Percentiles rank a stretch among this genome's conserved stretches.
phyloP scores from a whole-genome alignment of 2,329 filamentous ascomycete species.

The Penicillium concentricum region DNA sequence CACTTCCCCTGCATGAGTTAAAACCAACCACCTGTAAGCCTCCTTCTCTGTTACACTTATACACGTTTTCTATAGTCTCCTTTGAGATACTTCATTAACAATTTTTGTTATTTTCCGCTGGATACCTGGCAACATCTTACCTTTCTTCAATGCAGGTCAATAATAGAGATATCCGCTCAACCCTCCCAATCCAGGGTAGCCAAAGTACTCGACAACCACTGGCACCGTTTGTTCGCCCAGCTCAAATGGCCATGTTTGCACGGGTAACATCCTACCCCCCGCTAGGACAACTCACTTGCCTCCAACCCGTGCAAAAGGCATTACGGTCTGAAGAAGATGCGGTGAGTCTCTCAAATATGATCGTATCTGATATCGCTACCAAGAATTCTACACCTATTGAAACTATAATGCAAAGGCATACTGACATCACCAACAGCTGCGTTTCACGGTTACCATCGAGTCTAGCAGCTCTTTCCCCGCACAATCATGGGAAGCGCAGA shows the following conservation, averaged over 20 bases:
- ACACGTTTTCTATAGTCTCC: neutral
- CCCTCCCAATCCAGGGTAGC: slow-evolving; percentile 20
- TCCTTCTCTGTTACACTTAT: neutral
- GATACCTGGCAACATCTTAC: neutral
- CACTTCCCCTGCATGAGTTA: slow-evolving; percentile 1
- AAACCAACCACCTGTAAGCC: slow-evolving; percentile 2
- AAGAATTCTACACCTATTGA: neutral
- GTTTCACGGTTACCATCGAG: slow-evolving; percentile 70
- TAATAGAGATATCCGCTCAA: slow-evolving; percentile 15
- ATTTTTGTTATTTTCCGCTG: neutral
- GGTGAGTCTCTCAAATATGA: slow-evolving; percentile 17
- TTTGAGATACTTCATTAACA: no score
- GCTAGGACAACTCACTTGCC: slow-evolving; percentile 69
- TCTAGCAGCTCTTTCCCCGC: slow-evolving; percentile 56
- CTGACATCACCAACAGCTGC: slow-evolving; percentile 40
- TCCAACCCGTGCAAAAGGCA: slow-evolving; percentile 44
- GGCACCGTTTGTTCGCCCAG: slow-evolving; percentile 36
- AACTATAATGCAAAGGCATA: no score
- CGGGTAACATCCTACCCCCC: slow-evolving; percentile 66
- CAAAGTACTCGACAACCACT: slow-evolving; percentile 20
- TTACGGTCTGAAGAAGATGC: slow-evolving; percentile 22
- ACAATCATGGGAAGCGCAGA: slow-evolving; percentile 66
- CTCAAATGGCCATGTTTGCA: slow-evolving; percentile 52
- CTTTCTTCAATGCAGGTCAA: slow-evolving; percentile 15
- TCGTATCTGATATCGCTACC: neutral